Conservation (phyloP, 1,284 basidiomycete genomes). For the Boletus semigastroideus region DNA sequence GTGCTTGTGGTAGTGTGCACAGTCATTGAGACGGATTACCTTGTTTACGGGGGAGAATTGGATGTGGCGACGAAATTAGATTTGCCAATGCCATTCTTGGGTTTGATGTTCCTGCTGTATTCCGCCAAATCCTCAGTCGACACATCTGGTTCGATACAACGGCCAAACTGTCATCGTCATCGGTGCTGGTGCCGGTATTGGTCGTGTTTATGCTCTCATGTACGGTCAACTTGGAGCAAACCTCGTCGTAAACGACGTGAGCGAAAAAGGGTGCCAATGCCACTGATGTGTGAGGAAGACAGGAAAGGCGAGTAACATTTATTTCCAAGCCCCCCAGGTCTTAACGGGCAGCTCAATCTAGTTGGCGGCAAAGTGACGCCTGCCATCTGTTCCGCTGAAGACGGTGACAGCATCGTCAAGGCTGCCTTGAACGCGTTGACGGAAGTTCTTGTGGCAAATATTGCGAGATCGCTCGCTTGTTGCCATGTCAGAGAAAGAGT, state of each 20-base stretch:
- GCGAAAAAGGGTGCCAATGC: slow-evolving; percentile 78
- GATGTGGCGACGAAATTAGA: no score
- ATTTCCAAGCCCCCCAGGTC: neutral
- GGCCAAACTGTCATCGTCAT: slow-evolving; percentile 94
- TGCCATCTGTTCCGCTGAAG: slow-evolving; percentile 86
- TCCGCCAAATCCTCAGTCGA: slow-evolving; percentile 76
- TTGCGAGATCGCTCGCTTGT: slow-evolving; percentile 90
- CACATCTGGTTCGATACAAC: slow-evolving; percentile 77
- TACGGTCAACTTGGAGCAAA: slow-evolving; percentile 92
- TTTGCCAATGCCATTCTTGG: slow-evolving; percentile 4
- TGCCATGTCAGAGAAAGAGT: slow-evolving; percentile 89
- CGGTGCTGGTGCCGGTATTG: slow-evolving; percentile 91
- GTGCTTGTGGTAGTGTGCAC: no score
- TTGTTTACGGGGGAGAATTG: no score
- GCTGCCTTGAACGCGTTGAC: slow-evolving; percentile 83
- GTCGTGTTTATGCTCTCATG: slow-evolving; percentile 90
- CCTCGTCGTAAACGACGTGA: slow-evolving; percentile 96
- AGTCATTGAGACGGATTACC: no score
- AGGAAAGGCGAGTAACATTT: slow-evolving; percentile 55
- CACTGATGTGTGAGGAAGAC: slow-evolving; percentile 89
- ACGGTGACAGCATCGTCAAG: slow-evolving; percentile 90
- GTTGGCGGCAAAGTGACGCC: slow-evolving; percentile 89
- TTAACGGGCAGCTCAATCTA: slow-evolving; percentile 26
- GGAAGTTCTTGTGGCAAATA: slow-evolving; percentile 87
- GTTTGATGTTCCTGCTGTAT: slow-evolving; percentile 54